Conservation (phyloP, 2,329 filamentous ascomycete species). For the Tolypocladium amazonense region DNA sequence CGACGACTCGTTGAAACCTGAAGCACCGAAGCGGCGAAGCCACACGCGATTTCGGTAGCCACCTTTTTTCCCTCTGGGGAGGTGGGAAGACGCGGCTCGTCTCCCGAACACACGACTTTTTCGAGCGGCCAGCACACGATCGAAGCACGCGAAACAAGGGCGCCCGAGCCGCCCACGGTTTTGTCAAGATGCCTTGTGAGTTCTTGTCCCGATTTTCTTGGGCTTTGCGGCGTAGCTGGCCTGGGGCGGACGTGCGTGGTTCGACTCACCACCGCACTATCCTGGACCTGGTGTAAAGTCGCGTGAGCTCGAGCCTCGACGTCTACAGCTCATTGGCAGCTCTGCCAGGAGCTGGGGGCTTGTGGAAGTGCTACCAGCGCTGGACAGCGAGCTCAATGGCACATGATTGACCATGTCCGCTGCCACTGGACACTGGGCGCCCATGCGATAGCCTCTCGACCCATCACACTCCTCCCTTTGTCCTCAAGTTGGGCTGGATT, state of each 20-base stretch:
- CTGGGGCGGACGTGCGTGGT: neutral
- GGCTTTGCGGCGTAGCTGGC: neutral
- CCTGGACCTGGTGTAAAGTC: neutral
- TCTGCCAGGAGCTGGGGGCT: neutral
- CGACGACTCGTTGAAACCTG: neutral
- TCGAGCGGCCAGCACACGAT: conserved; percentile 5
- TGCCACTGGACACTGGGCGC: neutral
- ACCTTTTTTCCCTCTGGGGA: neutral
- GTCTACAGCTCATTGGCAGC: neutral
- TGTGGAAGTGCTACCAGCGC: neutral
- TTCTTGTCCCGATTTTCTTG: conserved; percentile 7
- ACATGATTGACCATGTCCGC: neutral
- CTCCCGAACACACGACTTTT: conserved; percentile 3
- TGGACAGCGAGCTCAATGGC: neutral
- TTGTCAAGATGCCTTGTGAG: conserved; percentile 28
- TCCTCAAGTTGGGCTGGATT: neutral
- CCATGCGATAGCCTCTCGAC: neutral
- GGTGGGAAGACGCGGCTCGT: conserved; percentile 1
- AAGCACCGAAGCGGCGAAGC: neutral
- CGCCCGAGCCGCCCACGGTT: conserved; percentile 12
- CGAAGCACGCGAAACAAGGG: conserved; percentile 9
- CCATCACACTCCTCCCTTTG: neutral
- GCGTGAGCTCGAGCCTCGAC: neutral
- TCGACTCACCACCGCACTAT: neutral
- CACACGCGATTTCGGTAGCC: conserved; percentile 1